phyloP scores from a whole-genome alignment of 257 asterid genomes.

The Asclepias syriaca region DNA sequence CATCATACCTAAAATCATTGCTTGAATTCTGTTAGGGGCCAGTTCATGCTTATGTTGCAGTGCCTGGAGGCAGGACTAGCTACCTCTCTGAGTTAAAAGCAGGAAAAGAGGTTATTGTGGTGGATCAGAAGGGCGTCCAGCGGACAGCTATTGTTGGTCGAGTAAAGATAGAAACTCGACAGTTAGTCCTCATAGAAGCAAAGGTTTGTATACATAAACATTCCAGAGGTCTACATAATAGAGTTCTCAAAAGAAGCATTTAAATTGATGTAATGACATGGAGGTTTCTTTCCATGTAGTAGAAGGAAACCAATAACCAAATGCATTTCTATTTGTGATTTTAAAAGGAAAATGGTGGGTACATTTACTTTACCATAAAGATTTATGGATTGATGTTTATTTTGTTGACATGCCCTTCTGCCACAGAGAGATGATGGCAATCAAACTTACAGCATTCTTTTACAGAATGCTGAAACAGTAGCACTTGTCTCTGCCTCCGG shows the following conservation, averaged over 20 bases:
- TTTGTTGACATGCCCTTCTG: slow-evolving; percentile 6
- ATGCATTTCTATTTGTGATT: neutral
- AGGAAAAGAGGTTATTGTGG: slow-evolving; percentile 75
- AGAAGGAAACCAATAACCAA: neutral
- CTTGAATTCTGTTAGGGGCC: slow-evolving; percentile 53
- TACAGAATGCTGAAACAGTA: slow-evolving; percentile 92
- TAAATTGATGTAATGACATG: neutral
- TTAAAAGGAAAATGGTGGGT: neutral
- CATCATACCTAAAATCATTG: neutral
- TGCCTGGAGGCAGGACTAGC: slow-evolving; percentile 78
- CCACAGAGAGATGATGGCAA: slow-evolving; percentile 44
- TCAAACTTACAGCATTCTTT: slow-evolving; percentile 55
- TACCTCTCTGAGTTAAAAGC: slow-evolving; percentile 76
- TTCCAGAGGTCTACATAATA: neutral
- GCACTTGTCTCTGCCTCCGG: slow-evolving; percentile 50
- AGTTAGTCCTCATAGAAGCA: slow-evolving; percentile 70
- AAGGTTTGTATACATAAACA: slow-evolving; percentile 39
- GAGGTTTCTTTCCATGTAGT: neutral
- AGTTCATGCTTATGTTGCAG: slow-evolving; percentile 70
- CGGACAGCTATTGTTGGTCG: slow-evolving; percentile 81
- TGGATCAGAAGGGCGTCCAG: slow-evolving; percentile 66
- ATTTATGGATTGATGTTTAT: neutral
- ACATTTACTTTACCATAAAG: neutral
- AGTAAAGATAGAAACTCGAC: slow-evolving; percentile 85
- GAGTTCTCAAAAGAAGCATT: neutral